Evolutionary conservation across 345 rosid genomes (phyloP).

Genomic region (Aurinia saxatilis): DNA sequence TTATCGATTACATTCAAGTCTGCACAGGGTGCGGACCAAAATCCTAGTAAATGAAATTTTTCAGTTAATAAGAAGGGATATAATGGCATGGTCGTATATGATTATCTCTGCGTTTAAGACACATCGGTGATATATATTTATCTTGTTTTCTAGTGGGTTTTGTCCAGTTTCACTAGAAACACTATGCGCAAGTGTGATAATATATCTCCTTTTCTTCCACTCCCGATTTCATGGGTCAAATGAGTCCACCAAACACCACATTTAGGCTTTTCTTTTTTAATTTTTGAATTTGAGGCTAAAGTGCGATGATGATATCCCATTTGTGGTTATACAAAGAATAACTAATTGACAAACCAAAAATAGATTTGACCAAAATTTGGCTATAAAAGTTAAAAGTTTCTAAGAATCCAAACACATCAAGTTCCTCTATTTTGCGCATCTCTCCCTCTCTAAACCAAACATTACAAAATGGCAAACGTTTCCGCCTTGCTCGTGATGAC

Average conservation of each 20-base stretch:
- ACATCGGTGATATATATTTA: no score
- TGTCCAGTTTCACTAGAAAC: background rate
- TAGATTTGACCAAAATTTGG: constrained; percentile 12
- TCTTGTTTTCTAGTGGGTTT: background rate
- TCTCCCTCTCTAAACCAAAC: background rate
- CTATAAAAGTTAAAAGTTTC: constrained; percentile 16
- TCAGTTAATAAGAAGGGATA: no score
- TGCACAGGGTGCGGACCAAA: no score
- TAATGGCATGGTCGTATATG: no score
- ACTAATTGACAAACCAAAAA: background rate
- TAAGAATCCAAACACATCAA: constrained; percentile 2
- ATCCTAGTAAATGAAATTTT: no score
- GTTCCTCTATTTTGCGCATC: background rate
- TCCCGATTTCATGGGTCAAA: background rate
- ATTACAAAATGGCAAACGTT: constrained; percentile 18
- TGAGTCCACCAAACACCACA: constrained; percentile 20
- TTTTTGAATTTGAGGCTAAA: background rate
- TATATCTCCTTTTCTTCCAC: background rate
- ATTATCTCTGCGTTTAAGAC: no score
- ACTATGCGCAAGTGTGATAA: background rate
- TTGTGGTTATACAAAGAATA: background rate
- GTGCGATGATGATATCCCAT: background rate
- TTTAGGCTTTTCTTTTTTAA: background rate
- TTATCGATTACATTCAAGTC: no score
- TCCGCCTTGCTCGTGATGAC: constrained; percentile 19